Base-by-base conservation (phyloP, 1,139 yeast species). In the Yamadazyma spencermartinsiae region DNA sequence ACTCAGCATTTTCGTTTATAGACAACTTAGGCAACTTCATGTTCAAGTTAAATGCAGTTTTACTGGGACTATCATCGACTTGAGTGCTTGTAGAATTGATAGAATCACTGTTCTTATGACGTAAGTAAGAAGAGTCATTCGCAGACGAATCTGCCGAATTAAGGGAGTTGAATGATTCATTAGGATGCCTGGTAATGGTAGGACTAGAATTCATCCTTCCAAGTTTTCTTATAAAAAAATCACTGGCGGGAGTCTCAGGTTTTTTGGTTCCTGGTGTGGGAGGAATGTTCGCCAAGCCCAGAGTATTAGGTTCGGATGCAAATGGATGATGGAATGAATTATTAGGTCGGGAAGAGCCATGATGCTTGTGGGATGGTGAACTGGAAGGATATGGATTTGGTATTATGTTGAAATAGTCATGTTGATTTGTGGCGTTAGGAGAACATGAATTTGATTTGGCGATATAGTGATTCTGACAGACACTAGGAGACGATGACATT, bases 61-160 rank as follows among this genome's bases (percentile, higher is more conserved):
- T 40, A 10, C 34, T 33, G 4, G 49, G 50, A 16, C 40, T 35
- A 3, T 56, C 62, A 32, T 59, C 65, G 4, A 58, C 52, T 17
- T 60, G 46, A n/a, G 65, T 61, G 6, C 51, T 56, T 1, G 60
- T 49, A 2, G 66, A 61, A 5, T 43, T 29, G 11, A 42, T 39
- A 2, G 57, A 48, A 35, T 43, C 49, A 36, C 46, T 40, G 44
- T 45, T 24, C 28, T 34, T 43, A 16, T 28, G 31, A 10, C 17
- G 16, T 24, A 37, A 25, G n/a, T 40, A 36, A 7, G 38, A 37
- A 4, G 42, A 35, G 23, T 52, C 56, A 36, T 36, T 45, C 7
- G 49, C 40, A 16, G 61, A 52, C 6, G 53, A 45, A 25, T 55
- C 60, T 9, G 31, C 19, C 3, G 61, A 56, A 28, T 34, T 43